A percentile compares a stretch with the other conserved stretches of the same genome.
phyloP scores from a whole-genome alignment of 345 rosid species.

The Rubroshorea leprosula region DNA sequence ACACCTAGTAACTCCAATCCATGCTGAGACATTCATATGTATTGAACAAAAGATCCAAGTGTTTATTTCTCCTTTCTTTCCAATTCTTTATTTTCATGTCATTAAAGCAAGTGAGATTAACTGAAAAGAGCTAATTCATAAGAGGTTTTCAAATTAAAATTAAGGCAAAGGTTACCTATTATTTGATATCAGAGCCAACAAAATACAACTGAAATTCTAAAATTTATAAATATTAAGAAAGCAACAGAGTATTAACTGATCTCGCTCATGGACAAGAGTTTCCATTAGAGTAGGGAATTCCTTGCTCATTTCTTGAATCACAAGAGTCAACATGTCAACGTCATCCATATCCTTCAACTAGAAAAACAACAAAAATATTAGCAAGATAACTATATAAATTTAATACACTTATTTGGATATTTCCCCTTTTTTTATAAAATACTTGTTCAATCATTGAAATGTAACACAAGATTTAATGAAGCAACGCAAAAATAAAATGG shows the following conservation, averaged over 20 bases:
- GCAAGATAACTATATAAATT: not conserved
- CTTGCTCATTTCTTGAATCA: slow-evolving; percentile 98
- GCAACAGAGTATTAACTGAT: slow-evolving; percentile 62
- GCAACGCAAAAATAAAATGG: not conserved
- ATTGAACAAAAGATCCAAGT: too few relatives aligned
- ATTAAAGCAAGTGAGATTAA: too few relatives aligned
- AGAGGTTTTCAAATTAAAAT: not conserved
- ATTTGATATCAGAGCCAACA: not conserved
- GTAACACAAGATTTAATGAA: too few relatives aligned
- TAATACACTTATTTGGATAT: not conserved
- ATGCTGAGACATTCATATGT: too few relatives aligned
- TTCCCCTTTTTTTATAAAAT: too few relatives aligned
- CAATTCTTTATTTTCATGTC: too few relatives aligned
- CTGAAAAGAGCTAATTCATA: not conserved
- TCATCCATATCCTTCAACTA: slow-evolving; percentile 94
- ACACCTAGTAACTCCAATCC: too few relatives aligned
- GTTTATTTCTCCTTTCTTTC: too few relatives aligned
- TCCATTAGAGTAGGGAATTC: slow-evolving; percentile 91
- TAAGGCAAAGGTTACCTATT: not conserved
- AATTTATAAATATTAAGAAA: slow-evolving; percentile 7
- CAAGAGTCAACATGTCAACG: slow-evolving; percentile 90
- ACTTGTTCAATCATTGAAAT: too few relatives aligned
- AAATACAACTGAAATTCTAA: not conserved
- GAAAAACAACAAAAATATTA: slow-evolving; percentile 17
- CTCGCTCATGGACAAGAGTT: slow-evolving; percentile 92